Evolutionary conservation across 352 stramenopile genomes (phyloP).

Genomic region (Phytophthora tentaculata): DNA sequence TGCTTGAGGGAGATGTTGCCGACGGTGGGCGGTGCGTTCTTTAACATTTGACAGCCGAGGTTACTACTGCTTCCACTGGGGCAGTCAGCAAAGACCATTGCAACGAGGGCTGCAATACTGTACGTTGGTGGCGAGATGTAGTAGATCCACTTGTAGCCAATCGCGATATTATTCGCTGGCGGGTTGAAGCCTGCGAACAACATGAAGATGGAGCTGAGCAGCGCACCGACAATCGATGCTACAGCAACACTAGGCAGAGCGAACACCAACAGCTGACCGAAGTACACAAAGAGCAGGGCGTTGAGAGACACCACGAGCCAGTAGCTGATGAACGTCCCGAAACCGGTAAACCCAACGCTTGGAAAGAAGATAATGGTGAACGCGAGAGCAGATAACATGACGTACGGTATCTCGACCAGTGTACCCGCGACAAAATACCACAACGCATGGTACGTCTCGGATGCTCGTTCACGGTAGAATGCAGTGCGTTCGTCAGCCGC

Average conservation of each 20-base stretch:
- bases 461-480: slow-evolving; percentile 91
- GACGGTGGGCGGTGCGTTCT: slow-evolving; percentile 34
- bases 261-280: slow-evolving; percentile 56
- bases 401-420: slow-evolving; percentile 80
- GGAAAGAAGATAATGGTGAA: slow-evolving; percentile 53
- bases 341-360: slow-evolving; percentile 51
- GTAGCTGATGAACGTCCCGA: slow-evolving; percentile 45
- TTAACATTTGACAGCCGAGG: slow-evolving; percentile 38
- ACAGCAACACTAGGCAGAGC: slow-evolving; percentile 53
- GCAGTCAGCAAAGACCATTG: slow-evolving; percentile 49
- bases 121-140: slow-evolving; percentile 59
- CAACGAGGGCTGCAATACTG: slow-evolving; percentile 44
- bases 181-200: slow-evolving; percentile 62
- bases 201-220: slow-evolving; percentile 66
- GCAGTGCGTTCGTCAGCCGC: slow-evolving; percentile 85
- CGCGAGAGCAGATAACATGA: slow-evolving; percentile 42
- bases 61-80: slow-evolving; percentile 15
- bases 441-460: slow-evolving; percentile 89
- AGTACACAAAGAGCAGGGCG: slow-evolving; percentile 57
- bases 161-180: slow-evolving; percentile 46
- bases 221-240: slow-evolving; percentile 43
- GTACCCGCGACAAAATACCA: slow-evolving; percentile 86
- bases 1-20: slow-evolving; percentile 46
- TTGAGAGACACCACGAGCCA: slow-evolving; percentile 54
- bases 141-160: slow-evolving; percentile 65